Percentiles rank a stretch among this genome's conserved stretches.
Evolutionary conservation across 495 filamentous ascomycete species (phyloP).

Genomic region (Parmelia sp.): DNA sequence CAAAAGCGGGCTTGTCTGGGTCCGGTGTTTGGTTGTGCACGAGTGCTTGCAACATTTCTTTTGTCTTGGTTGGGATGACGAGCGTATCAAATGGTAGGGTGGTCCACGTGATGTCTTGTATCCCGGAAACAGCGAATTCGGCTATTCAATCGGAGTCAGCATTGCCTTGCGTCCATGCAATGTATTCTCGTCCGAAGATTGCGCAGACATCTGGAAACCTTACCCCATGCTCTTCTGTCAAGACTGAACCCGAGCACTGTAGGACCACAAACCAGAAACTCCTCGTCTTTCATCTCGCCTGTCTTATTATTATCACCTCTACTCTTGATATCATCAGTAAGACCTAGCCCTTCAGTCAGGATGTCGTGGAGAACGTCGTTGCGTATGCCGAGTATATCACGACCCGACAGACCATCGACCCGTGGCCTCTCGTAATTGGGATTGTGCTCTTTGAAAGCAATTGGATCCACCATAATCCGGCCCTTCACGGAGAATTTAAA

Average conservation of each 20-base stretch:
- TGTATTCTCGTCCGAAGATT: neutral
- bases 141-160: slow-evolving; percentile 9
- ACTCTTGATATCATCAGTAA: slow-evolving; percentile 6
- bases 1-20: slow-evolving; percentile 22
- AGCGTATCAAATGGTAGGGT: slow-evolving; percentile 21
- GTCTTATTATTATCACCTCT: slow-evolving; percentile 3
- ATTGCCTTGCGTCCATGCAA: neutral
- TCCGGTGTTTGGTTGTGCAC: slow-evolving; percentile 19
- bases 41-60: slow-evolving; percentile 41
- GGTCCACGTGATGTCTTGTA: slow-evolving; percentile 20
- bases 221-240: slow-evolving; percentile 26
- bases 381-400: slow-evolving; percentile 14
- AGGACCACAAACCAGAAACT: slow-evolving; percentile 28
- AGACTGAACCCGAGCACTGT: slow-evolving; percentile 31
- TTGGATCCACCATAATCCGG: slow-evolving; percentile 18
- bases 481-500: slow-evolving; percentile 22
- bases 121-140: slow-evolving; percentile 21
- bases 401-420: slow-evolving; percentile 13
- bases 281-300: slow-evolving; percentile 26
- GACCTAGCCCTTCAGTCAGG: slow-evolving; percentile 6
- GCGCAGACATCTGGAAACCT: neutral
- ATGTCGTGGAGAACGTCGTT: slow-evolving; percentile 12
- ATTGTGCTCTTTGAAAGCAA: slow-evolving; percentile 23
- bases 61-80: slow-evolving; percentile 21
- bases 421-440: slow-evolving; percentile 21